Base-by-base conservation (phyloP, 202 grass and related monocot species). In the Schoenoplectus tabernaemontani region DNA sequence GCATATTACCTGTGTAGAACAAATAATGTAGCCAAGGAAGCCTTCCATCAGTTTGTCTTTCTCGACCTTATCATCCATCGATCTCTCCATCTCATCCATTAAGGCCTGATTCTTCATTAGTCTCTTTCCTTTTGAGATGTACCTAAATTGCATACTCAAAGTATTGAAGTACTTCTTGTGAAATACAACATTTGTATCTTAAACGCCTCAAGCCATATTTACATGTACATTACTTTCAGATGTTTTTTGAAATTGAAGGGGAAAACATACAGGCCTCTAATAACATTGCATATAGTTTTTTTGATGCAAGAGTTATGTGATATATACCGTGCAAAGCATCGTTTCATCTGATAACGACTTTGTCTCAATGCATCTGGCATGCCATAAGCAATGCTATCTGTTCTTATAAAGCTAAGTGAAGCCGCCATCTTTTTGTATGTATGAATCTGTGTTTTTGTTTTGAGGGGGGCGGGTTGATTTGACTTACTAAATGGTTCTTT, bases 261-360 rank as follows among this genome's bases (percentile, higher is more conserved):
- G 28, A 28, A 28, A 32, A 3, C 4, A 30, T 34, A 8, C 20
- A 37, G 6, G 28, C 26, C 17, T 16, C 39, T 60, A 9, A 46
- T 64, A 46, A 73, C n/a, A 32, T 73, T 17, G 15, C 39, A 28
- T 28, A 28, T 50, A 63, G 4, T 79, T 54, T 17, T 12, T 44
- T 66, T 69, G n/a, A 43, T 44, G 20, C 24, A 69, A 69, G 65
- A 43, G 0, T 1, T 24, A 26, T 69, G 9, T 24, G 65, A 74
- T 8, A 1, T 68, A 7, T 89, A 99, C 96, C 96, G 85, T 58
- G 85, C 71, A 64, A 99, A 96, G 85, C 92, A 96, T 57, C 74
- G 88, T 83, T 99, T 99, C 96, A 99, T 99, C 90, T 96, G 96
- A 83, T 99, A 99, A 56, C 96, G 88, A 77, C 90, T 96, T 79